These are phyloP conservation scores for Epicoccum sorghinum DNA, from an alignment of 2,329 filamentous ascomycete species.

Conservation along the genomic window DNA sequence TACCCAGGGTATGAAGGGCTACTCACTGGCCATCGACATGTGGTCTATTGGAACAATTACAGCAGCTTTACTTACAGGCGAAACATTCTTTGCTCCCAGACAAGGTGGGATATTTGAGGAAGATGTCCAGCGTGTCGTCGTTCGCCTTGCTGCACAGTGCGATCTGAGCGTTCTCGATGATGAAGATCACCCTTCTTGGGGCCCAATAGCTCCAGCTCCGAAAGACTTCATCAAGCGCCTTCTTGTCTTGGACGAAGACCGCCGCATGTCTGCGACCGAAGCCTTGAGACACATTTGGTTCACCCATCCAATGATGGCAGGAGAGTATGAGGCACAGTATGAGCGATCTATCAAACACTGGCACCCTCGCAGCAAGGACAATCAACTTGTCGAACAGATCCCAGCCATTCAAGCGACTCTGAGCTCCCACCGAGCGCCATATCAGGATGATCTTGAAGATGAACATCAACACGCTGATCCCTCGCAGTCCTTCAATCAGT, in stretches of 20 bases:
- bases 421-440: neutral
- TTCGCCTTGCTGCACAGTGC: slow-evolving; percentile 45
- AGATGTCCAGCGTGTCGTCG: slow-evolving; percentile 36
- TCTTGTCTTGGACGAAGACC: slow-evolving; percentile 56
- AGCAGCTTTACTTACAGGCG: slow-evolving; percentile 58
- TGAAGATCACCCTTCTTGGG: slow-evolving; percentile 49
- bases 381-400: slow-evolving; percentile 39
- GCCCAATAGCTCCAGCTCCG: slow-evolving; percentile 49
- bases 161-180: slow-evolving; percentile 55
- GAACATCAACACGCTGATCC: neutral
- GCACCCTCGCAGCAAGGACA: slow-evolving; percentile 49
- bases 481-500: neutral
- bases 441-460: neutral
- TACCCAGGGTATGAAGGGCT: slow-evolving; percentile 51
- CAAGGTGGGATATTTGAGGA: slow-evolving; percentile 34
- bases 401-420: neutral
- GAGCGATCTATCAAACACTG: slow-evolving; percentile 56
- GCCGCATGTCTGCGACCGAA: slow-evolving; percentile 60
- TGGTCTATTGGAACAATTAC: slow-evolving; percentile 67
- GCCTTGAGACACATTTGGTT: slow-evolving; percentile 64
- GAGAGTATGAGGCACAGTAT: slow-evolving; percentile 58
- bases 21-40: slow-evolving; percentile 65
- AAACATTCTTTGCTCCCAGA: slow-evolving; percentile 53
- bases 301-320: slow-evolving; percentile 54
- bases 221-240: slow-evolving; percentile 61